Evolutionary conservation across 345 rosid genomes (phyloP).

Genomic region (Eutrema yunnanense): DNA sequence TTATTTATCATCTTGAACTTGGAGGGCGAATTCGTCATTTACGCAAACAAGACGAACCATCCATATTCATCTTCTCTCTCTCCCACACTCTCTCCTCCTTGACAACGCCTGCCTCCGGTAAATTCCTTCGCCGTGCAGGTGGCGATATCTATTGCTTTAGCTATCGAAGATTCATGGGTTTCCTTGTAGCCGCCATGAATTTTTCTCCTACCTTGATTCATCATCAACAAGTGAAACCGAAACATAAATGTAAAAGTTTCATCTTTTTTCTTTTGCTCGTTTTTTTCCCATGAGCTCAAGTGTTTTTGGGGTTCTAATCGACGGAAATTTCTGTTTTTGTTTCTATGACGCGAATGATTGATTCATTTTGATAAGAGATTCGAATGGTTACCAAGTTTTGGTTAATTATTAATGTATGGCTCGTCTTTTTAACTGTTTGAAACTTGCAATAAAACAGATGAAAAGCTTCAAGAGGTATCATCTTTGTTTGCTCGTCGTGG

Average conservation of each 20-base stretch:
- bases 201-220: conserved; percentile 7
- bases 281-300: background rate
- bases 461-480: conserved; percentile 18
- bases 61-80: background rate
- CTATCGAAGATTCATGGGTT: conserved; percentile 15
- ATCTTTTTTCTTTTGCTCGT: background rate
- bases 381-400: background rate
- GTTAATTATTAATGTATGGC: background rate
- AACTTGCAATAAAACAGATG: conserved; percentile 2
- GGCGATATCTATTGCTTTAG: background rate
- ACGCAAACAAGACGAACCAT: conserved; percentile 8
- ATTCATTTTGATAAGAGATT: background rate
- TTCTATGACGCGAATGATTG: no score
- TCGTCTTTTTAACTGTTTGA: background rate
- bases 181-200: conserved; percentile 14
- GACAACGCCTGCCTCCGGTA: background rate
- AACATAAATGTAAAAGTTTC: conserved; percentile 1
- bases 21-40: conserved; percentile 18
- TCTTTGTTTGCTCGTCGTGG: conserved; percentile 25
- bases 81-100: background rate
- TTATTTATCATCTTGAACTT: background rate
- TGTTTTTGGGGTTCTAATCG: background rate
- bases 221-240: conserved; percentile 13
- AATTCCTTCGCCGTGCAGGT: background rate
- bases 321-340: no score